Base-by-base conservation (phyloP, 1,139 yeast genomes). In the Eremothecium coryli region DNA sequence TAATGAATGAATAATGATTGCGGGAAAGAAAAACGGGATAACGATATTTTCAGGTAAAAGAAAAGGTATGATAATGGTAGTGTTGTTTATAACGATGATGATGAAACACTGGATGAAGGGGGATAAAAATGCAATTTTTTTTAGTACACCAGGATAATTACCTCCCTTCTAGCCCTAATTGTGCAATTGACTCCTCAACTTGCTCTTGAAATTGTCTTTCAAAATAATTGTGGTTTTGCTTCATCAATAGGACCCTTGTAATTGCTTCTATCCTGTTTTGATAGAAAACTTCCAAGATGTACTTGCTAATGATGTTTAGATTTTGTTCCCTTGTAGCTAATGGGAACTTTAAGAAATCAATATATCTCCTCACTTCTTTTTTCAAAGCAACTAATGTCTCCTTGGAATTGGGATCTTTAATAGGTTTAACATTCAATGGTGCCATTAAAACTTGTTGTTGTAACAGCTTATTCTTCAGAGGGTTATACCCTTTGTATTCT, bases 261-360 rank as follows among this genome's bases (percentile, higher is more conserved):
- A 60, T 38, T 5, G 42, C 37, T 10, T 41, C 38, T 2, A 46
- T 22, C 35, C 62, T 54, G 6, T 53, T 47, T 11, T 41, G 38
- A 61, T 65, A 62, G 34, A 46, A 56, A 1, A 53, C 52, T 18
- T 60, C 60, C 29, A 60, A 37, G 27, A 63, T 53, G 37, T 59
- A 59, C 9, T 56, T 56, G 9, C 58, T 36, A 17, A 63, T 49
- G 18, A 53, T 48, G 6, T 37, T 43, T 26, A 61, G 31, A 36
- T 55, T 59, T 18, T 43, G 46, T 3, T 56, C 50, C 38, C 59
- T 51, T 2, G 61, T 50, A 3, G 63, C 61, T 13, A 45, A 38
- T 10, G 61, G 60, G 31, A 45, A 52, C 30, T 48, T 44, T 33
- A 58, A 38, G 31, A 58, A 61, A 25, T 60, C 58, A 35, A 60